Evolutionary conservation across 345 rosid genomes (phyloP), one percentile per base, ranked within the genome.

Genomic region (Luvunga scandens): DNA sequence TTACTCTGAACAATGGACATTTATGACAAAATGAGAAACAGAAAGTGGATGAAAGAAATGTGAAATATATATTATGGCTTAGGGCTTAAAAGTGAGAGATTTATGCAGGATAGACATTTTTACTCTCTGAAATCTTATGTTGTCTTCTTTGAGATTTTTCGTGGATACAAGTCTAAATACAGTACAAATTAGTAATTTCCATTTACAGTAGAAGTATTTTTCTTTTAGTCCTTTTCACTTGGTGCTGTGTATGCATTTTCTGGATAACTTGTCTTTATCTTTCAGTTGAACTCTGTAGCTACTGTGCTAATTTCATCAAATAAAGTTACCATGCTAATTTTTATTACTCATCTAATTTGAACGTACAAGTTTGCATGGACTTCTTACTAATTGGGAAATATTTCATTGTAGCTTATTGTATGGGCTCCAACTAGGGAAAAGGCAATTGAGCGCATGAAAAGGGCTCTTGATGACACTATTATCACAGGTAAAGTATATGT

Each of bases 341-440:
- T 75, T 7, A 21, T 56, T 42, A 24, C 27, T 55, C 53, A n/a
- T 64, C 50, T 75, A 33, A 59, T 30, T 28, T 63, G 57, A 50
- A 64, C 53, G 13, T 27, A 53, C 59, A 82, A 53, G 53, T 82
- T 71, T 39, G 50, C 39, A 25, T 77, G 39, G 7, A 69, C 57
- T 18, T 78, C 56, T 77, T 66, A 56, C 63, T 77, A 65, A 71
- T 27, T 68, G 69, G 39, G 12, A n/a, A 60, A 71, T 50, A 72
- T 69, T 71, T 68, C 66, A 9, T 78, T 88, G 80, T 78, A 96
- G 99, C 97, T 96, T 79, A 91, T 96, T 65, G 99, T 96, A 34
- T 96, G 98, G 98, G 99, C 92, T 76, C 98, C 99, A 82, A 94
- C 99, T 1, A 89, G 99, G 85, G 99, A 96, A 81, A 96, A 89